Conservation (phyloP, 805 yeast genomes). For the Myxozyma vanderwaltii region DNA sequence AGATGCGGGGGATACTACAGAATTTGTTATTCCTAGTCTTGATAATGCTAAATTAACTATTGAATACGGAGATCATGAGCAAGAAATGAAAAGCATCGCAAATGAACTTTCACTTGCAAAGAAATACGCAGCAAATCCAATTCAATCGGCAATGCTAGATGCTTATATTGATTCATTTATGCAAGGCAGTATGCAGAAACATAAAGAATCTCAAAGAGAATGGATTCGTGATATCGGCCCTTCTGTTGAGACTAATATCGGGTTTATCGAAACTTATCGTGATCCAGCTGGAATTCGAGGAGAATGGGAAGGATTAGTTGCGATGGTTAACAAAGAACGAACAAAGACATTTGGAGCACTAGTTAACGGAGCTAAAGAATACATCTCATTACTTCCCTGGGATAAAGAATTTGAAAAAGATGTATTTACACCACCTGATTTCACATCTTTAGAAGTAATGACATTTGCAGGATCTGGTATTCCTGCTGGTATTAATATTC, state of each 20-base stretch:
- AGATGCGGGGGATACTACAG: conserved; percentile 36
- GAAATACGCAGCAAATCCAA: conserved; percentile 69
- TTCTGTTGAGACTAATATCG: conserved; percentile 74
- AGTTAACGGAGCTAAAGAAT: conserved; percentile 66
- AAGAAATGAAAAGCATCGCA: conserved; percentile 64
- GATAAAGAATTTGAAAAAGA: conserved; percentile 73
- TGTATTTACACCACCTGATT: conserved; percentile 87
- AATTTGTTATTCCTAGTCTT: conserved; percentile 45
- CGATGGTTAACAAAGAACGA: conserved; percentile 85
- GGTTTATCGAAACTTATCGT: conserved; percentile 89
- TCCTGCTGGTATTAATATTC: conserved; percentile 92
- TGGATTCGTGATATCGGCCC: conserved; percentile 92
- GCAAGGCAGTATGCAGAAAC: conserved; percentile 83
- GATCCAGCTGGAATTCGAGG: conserved; percentile 92
- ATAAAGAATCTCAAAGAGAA: conserved; percentile 75
- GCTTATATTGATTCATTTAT: conserved; percentile 68
- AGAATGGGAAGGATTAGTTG: conserved; percentile 91
- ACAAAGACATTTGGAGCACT: conserved; percentile 75
- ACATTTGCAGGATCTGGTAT: conserved; percentile 88
- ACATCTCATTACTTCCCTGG: conserved; percentile 78
- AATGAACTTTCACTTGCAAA: conserved; percentile 59
- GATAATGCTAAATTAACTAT: conserved; percentile 50
- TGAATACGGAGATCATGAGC: conserved; percentile 75
- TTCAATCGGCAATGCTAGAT: conserved; percentile 65
- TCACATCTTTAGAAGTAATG: conserved; percentile 84